Base-by-base conservation (phyloP, 225 moss, liverwort and hornwort genomes). In the Polytrichum commune region DNA sequence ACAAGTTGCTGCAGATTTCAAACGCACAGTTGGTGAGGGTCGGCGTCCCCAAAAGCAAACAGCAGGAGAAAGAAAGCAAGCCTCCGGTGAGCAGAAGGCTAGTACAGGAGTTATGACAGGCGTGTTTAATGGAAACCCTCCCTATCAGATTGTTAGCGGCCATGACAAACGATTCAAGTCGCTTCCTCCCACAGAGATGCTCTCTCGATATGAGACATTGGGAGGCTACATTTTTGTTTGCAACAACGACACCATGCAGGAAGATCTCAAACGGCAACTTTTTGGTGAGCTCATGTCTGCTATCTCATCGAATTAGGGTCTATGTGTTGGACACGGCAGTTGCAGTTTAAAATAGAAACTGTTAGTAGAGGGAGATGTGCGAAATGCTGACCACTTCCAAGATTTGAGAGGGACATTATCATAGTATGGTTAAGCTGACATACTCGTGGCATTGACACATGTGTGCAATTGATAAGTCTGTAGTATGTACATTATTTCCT, bases 231-330 rank as follows among this genome's bases (percentile, higher is more conserved):
- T 88, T 68, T 88, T 84, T 32, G 88, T 88, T 26, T 88, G 88
- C 80, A 88, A 88, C 77, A 88, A 88, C 67, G 88, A 88, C 55
- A 85, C 88, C 35, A 88, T 88, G 88, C 88, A 88, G 73, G 88
- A 88, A 77, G 88, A 88, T 27, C 88, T 88, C 57, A 88, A 88
- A 65, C 74, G 88, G 46, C 88, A 88, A 74, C 88, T 84, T 68
- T 88, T 88, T 69, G 88, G 88, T 85, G 77, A 30, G 65, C 10
- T 28, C 58, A 29, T 63, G 33, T 68, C 60, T 60, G 3, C 7
- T 4, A 61, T 26, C 22, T 74, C 22, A 61, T 29, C 53, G 23
- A 6, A 66, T n/a, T 64, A 54, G 28, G 46, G 46, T 46, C 13
- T 16, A 46, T 46, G 46, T 46, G 46, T 46, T 46, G 46, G 46